A percentile compares a stretch with the other conserved stretches of the same genome.
These are phyloP conservation scores for Hermanozyma aechmeae DNA, from an alignment of 805 yeast species.

Conservation along the genomic window DNA sequence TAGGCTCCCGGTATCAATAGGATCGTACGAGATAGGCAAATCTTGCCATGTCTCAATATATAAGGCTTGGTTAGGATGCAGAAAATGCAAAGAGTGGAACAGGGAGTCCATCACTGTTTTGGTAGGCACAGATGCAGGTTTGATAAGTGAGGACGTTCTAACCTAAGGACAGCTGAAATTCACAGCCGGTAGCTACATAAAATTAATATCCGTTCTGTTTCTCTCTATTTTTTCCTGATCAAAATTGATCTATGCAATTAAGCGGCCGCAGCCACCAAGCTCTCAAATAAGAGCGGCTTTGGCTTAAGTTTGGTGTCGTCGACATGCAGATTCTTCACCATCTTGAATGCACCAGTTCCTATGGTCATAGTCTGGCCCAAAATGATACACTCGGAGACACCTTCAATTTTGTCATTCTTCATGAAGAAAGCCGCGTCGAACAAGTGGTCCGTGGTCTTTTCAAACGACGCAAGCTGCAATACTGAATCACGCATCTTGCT, in stretches of 20 bases:
- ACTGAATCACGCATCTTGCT: conserved; percentile 99
- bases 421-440: conserved; percentile 97
- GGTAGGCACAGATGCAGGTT: too few relatives aligned
- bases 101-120: too few relatives aligned
- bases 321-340: conserved; percentile 51
- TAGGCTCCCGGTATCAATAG: conserved; percentile 29
- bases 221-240: too few relatives aligned
- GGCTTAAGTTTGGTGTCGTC: conserved; percentile 31
- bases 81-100: conserved; percentile 26
- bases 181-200: too few relatives aligned
- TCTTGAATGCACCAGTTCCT: conserved; percentile 94
- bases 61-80: conserved; percentile 28
- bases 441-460: conserved; percentile 95
- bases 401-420: conserved; percentile 93
- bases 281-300: conserved; percentile 41
- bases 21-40: conserved; percentile 31
- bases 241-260: too few relatives aligned
- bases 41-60: conserved; percentile 34
- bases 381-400: conserved; percentile 96
- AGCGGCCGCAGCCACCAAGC: too few relatives aligned
- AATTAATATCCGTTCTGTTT: too few relatives aligned
- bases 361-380: conserved; percentile 96
- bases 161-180: too few relatives aligned
- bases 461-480: conserved; percentile 92
- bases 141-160: too few relatives aligned